A percentile compares a stretch with the other conserved stretches of the same genome.
These are phyloP conservation scores for Fraxinus xanthoxyloides DNA, from an alignment of 305 asterid species.

Conservation along the genomic window DNA sequence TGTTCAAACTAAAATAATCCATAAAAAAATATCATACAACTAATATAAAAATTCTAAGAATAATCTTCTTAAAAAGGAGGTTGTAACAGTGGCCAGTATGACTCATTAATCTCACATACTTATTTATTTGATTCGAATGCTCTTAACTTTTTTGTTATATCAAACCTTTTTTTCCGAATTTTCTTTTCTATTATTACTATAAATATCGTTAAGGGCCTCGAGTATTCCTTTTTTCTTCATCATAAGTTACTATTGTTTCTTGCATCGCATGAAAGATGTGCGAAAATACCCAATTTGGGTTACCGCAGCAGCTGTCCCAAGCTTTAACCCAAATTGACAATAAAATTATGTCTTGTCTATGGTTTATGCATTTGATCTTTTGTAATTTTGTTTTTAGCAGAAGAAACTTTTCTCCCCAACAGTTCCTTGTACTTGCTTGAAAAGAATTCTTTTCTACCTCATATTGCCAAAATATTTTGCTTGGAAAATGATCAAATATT, in stretches of 20 bases:
- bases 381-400: not conserved
- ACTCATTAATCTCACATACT: not conserved
- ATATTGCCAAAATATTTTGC: not conserved
- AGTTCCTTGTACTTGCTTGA: not conserved
- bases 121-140: not conserved
- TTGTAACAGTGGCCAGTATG: not conserved
- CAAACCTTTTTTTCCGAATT: not conserved
- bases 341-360: not conserved
- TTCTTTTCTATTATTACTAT: not conserved
- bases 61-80: not conserved
- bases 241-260: not conserved
- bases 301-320: not conserved
- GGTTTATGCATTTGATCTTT: not conserved
- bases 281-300: not conserved
- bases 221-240: not conserved
- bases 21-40: not conserved
- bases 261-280: not conserved
- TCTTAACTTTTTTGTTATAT: not conserved
- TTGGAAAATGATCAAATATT: slow-evolving; percentile 13
- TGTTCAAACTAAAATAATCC: not conserved
- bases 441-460: not conserved
- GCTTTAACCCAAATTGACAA: not conserved
- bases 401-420: not conserved
- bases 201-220: not conserved
- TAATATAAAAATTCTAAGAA: not conserved